Evolutionary conservation across 176 grass and related monocot genomes (phyloP).

Genomic region (Zea mays): Zm-B73-REFERENCE-NAM-5.0 NC_050104.1:92395001-92395500

Average conservation of each 20-base stretch:
- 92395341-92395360: constrained; percentile 95
- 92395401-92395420: constrained; percentile 85
- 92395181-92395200: background rate
- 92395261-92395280: constrained; percentile 95
- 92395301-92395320: constrained; percentile 83
- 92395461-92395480: constrained; percentile 95
- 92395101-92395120: too few species aligned
- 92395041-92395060: too few species aligned
- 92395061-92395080: too few species aligned
- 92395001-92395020: too few species aligned
- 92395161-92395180: constrained; percentile 7
- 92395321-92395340: constrained; percentile 94
- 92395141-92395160: constrained; percentile 10
- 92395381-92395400: constrained; percentile 89
- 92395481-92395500: constrained; percentile 63
- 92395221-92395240: constrained; percentile 93
- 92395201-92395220: constrained; percentile 74
- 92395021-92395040: too few species aligned
- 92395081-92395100: too few species aligned
- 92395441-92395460: constrained; percentile 92
- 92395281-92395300: constrained; percentile 95
- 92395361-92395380: constrained; percentile 82
- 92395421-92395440: constrained; percentile 91
- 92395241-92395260: constrained; percentile 84
- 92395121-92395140: too few species aligned